A percentile compares a stretch with the other conserved stretches of the same genome.
Evolutionary conservation across 148 eudicot species (phyloP).

Genomic region (Agrostemma githago): DNA sequence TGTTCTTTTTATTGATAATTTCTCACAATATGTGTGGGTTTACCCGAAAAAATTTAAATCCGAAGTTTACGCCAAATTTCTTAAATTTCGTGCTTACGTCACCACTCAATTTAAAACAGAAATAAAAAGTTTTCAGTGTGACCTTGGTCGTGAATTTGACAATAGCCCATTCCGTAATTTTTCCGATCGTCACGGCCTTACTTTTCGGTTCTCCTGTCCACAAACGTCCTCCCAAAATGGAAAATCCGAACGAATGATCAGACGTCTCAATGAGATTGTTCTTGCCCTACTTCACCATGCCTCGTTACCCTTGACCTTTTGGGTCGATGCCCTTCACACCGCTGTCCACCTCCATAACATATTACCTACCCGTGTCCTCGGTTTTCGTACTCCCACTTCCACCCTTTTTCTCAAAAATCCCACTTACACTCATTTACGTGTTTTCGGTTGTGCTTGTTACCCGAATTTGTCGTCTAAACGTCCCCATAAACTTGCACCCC

Average conservation of each 20-base stretch:
- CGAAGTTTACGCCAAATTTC: neutral
- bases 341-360: neutral
- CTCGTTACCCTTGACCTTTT: neutral
- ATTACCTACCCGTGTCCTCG: too few relatives aligned
- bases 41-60: neutral
- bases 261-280: neutral
- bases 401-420: too few relatives aligned
- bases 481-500: too few relatives aligned
- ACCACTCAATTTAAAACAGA: neutral
- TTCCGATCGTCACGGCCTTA: neutral
- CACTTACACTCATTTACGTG: too few relatives aligned
- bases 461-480: too few relatives aligned
- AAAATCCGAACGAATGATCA: neutral
- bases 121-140: neutral
- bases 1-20: neutral
- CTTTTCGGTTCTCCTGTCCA: neutral
- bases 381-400: too few relatives aligned
- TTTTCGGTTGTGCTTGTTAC: too few relatives aligned
- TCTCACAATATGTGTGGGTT: neutral
- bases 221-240: too few relatives aligned
- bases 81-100: neutral
- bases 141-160: neutral
- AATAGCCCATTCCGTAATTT: neutral
- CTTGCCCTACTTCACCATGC: neutral
- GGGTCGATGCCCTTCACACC: neutral